phyloP scores from a whole-genome alignment of 768 basidiomycete species.

The Lentinula edodes region DNA sequence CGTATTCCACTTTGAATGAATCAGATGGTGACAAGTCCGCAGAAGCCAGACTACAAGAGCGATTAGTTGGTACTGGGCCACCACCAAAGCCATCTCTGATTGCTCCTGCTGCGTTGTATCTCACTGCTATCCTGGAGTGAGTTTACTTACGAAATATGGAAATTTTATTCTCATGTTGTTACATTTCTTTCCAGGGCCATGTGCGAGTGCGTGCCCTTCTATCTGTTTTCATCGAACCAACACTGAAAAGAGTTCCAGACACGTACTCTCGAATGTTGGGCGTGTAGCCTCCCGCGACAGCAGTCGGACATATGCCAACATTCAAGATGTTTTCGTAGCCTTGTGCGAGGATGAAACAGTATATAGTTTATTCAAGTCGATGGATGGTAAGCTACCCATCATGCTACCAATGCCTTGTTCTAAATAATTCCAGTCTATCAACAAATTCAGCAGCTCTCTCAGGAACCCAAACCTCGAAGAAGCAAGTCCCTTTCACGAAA shows the following conservation, averaged over 20 bases:
- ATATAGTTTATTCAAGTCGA: slow-evolving; percentile 77
- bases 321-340: slow-evolving; percentile 81
- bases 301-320: slow-evolving; percentile 66
- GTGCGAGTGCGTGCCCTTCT: slow-evolving; percentile 66
- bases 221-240: slow-evolving; percentile 6
- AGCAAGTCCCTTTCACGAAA: slow-evolving; percentile 64
- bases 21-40: slow-evolving; percentile 68
- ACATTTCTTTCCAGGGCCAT: slow-evolving; percentile 49
- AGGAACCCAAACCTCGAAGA: slow-evolving; percentile 49
- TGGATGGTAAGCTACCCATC: slow-evolving; percentile 56
- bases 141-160: slow-evolving; percentile 27
- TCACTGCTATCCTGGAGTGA: slow-evolving; percentile 91
- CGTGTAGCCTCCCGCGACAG: slow-evolving; percentile 84
- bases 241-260: slow-evolving; percentile 40
- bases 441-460: slow-evolving; percentile 68
- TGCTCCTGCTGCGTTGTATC: slow-evolving; percentile 81
- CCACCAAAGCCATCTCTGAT: slow-evolving; percentile 53
- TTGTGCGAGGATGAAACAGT: slow-evolving; percentile 88
- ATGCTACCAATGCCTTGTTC: not conserved
- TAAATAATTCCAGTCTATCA: slow-evolving; percentile 52
- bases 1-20: slow-evolving; percentile 82
- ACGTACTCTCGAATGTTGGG: slow-evolving; percentile 78
- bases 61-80: slow-evolving; percentile 45
- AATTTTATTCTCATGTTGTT: slow-evolving; percentile 19
- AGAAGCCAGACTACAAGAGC: slow-evolving; percentile 57